Evolutionary conservation across 441 rosid genomes (phyloP), one percentile per base, ranked within the genome.

Genomic region (Gossypium davidsonii): DNA sequence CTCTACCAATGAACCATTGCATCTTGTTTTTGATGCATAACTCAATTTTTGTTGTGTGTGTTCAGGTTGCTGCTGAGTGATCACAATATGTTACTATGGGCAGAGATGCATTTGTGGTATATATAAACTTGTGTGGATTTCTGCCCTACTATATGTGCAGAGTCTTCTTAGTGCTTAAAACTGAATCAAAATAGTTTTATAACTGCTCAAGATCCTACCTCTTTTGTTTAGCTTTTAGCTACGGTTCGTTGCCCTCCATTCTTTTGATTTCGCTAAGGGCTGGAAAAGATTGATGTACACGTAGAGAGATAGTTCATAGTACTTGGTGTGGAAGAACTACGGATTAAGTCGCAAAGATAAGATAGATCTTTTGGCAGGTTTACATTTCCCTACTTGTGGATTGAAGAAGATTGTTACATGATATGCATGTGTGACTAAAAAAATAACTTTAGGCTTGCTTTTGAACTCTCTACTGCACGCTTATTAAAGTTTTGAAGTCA

Each of bases 61-160:
- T 28, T 4, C 89, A 88, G 91, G 9, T 68, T 73, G 82, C 74
- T 3, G 91, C 84, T 4, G 6, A 4, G 6, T 83, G 79, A 84
- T 71, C 10, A n/a, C n/a, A 56, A 58, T 42, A 44, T 31, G 71
- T 70, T 64, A 66, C 58, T 69, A 69, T 23, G 17, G 68, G 67
- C 53, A 6, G 44, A 53, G 58, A 70, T 65, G 46, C 60, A 37
- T 56, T 18, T 70, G 34, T 6, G 6, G 34, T 8, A 55, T 44
- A 71, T 51, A 25, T 23, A 49, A 34, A 60, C 42, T 11, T n/a
- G 11, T 15, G 26, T 28, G 65, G 34, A 67, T 74, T 63, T 46
- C 57, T 71, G 39, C 67, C 61, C 46, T 59, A 23, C 48, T 0
- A 17, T 18, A 23, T 72, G 46, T 72, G 70, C 52, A 74, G 65